Percentiles rank a stretch among this genome's conserved stretches.
Conservation (phyloP, 345 rosid species). For the Heritiera littoralis region DNA sequence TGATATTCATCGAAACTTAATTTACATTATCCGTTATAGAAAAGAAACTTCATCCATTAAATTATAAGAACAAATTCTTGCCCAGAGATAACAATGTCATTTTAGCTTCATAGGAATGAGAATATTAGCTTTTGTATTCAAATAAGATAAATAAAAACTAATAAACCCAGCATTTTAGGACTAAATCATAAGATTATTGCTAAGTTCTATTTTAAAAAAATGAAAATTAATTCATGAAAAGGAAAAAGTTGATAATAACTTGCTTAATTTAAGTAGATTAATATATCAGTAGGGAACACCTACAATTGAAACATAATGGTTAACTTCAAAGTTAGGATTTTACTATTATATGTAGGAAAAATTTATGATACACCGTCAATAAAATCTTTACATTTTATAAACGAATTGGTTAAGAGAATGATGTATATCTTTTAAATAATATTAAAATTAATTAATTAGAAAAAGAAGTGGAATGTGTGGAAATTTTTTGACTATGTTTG, state of each 20-base stretch:
- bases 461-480: too few species aligned
- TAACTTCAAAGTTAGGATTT: neutral
- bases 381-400: too few species aligned
- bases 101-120: neutral
- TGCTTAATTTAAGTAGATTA: neutral
- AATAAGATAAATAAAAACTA: neutral
- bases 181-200: neutral
- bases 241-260: neutral
- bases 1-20: neutral
- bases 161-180: neutral
- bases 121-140: too few species aligned
- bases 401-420: too few species aligned
- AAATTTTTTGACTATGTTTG: too few species aligned
- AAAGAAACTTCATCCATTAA: neutral
- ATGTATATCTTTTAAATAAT: too few species aligned
- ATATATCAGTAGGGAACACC: neutral
- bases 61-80: neutral
- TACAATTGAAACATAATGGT: neutral
- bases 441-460: too few species aligned
- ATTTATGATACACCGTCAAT: too few species aligned
- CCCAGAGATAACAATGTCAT: neutral
- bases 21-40: neutral
- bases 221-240: neutral
- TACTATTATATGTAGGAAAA: too few species aligned
- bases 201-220: neutral